Evolutionary conservation across 1,284 basidiomycete genomes (phyloP).

Genomic region (Sporisorium sorghi): DNA sequence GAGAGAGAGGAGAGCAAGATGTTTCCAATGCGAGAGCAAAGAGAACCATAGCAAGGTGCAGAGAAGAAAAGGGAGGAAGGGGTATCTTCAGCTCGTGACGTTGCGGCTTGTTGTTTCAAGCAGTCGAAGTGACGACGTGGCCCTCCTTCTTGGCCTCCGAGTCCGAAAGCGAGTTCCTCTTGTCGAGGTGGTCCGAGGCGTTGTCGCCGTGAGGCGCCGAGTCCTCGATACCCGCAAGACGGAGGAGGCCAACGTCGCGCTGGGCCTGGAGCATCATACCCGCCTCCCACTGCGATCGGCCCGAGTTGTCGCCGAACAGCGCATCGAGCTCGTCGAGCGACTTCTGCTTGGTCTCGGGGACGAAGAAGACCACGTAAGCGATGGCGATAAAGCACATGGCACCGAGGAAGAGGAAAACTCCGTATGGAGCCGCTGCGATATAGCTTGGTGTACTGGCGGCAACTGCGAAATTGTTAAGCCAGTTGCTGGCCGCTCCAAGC

Average conservation of each 20-base stretch:
- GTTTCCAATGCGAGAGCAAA: neutral
- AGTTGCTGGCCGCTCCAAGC: constrained; percentile 84
- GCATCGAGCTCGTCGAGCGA: constrained; percentile 78
- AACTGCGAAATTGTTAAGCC: constrained; percentile 80
- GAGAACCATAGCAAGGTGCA: neutral
- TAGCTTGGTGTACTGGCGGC: constrained; percentile 51
- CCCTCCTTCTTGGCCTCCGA: constrained; percentile 28
- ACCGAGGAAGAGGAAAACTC: constrained; percentile 78
- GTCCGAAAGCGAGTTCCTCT: constrained; percentile 24
- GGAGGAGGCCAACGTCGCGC: constrained; percentile 51
- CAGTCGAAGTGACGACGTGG: constrained; percentile 27
- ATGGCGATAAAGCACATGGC: constrained; percentile 76
- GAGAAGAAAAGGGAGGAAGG: neutral
- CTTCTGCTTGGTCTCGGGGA: constrained; percentile 81
- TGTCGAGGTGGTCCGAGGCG: constrained; percentile 33
- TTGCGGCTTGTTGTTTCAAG: constrained; percentile 1
- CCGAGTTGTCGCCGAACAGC: constrained; percentile 53
- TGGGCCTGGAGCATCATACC: constrained; percentile 47
- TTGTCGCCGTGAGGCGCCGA: constrained; percentile 19
- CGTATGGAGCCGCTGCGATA: constrained; percentile 65
- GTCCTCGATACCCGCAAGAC: constrained; percentile 52
- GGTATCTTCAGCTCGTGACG: neutral
- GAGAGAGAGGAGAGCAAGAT: constrained; percentile 10
- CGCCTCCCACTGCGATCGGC: constrained; percentile 50
- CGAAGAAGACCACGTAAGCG: constrained; percentile 72